phyloP scores from a whole-genome alignment of 352 stramenopile genomes.

The Phytopythium chamaehyphon region DNA sequence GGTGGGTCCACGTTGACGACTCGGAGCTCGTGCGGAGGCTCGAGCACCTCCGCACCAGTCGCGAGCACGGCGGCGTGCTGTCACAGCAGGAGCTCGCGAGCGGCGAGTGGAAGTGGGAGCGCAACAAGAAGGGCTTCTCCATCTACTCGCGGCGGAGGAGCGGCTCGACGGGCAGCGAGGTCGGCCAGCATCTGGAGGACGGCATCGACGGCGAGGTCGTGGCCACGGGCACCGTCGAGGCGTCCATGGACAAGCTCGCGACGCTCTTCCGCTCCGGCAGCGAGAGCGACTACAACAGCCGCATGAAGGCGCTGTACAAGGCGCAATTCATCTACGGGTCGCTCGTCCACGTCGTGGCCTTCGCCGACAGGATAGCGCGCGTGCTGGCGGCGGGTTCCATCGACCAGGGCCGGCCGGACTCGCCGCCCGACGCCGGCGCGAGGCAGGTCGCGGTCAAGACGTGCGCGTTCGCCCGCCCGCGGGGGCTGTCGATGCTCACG shows the following conservation, averaged over 20 bases:
- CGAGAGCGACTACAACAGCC: conserved; percentile 29
- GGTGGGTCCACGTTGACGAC: conserved; percentile 23
- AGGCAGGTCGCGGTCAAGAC: conserved; percentile 27
- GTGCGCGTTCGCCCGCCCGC: conserved; percentile 22
- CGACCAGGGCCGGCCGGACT: neutral
- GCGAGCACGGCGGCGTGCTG: conserved; percentile 1
- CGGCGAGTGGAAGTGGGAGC: conserved; percentile 28
- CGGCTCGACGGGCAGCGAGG: conserved; percentile 1
- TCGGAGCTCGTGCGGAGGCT: conserved; percentile 25
- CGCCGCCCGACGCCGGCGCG: conserved; percentile 6
- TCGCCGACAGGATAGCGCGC: neutral
- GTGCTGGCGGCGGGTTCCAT: too few relatives aligned
- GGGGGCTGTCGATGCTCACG: conserved; percentile 15
- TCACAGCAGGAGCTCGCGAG: conserved; percentile 1
- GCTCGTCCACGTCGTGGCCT: conserved; percentile 21
- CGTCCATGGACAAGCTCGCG: conserved; percentile 16
- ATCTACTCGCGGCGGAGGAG: conserved; percentile 15
- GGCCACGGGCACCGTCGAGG: conserved; percentile 26
- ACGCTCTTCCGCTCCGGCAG: conserved; percentile 17
- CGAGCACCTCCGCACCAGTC: conserved; percentile 11
- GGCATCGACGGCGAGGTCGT: conserved; percentile 15
- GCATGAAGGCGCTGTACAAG: conserved; percentile 39
- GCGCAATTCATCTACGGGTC: conserved; percentile 45
- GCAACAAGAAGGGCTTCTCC: conserved; percentile 23
- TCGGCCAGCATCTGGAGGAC: conserved; percentile 6